Base-by-base conservation (phyloP, 192 early-diverging fungal genomes). In the Coemansia sp. region DNA sequence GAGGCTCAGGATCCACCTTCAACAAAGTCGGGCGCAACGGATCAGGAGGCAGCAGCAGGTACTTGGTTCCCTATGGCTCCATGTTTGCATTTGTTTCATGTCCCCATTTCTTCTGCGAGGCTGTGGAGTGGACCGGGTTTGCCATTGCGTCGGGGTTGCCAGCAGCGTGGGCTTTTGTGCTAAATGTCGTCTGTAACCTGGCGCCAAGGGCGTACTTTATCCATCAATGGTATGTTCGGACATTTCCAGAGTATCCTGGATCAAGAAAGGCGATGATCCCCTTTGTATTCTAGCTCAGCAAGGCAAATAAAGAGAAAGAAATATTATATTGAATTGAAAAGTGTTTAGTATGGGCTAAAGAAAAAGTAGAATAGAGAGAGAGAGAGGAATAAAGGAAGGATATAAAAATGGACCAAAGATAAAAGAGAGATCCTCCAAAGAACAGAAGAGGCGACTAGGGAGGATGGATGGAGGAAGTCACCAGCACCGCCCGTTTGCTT, bases 101-200 rank as follows among this genome's bases (percentile, higher is more conserved):
- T 40, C 84, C 84, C 39, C 84, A 85, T 64, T 85, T 69, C 59
- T 57, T 85, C n/a, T 75, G 75, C 62, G 84, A 85, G 46, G 19
- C 76, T 7, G 61, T 76, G 11, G 84, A 85, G 42, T 85, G 84
- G 84, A 55, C 53, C 0, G 84, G 84, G 9, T 81, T 64, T 70
- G 78, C 78, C 5, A 16, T 81, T 32, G 58, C 67, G 25, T 75
- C 84, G 3, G 69, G 48, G 12, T 74, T 73, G 20, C 72, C 76
- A 13, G 74, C 84, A 5, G 84, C 79, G n/a, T 79, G 72, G 75
- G 55, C 72, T 16, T 85, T 85, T 69, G 68, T 66, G 14, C 55
- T 79, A 1, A 65, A 68, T 14, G 70, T 69, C 2, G 46, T 68
- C 16, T 71, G 75, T 50, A 81, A 81, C 50, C 54, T 85, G 51